phyloP scores from a whole-genome alignment of 164 flowering plant genomes.

The Hamamelis virginiana region DNA sequence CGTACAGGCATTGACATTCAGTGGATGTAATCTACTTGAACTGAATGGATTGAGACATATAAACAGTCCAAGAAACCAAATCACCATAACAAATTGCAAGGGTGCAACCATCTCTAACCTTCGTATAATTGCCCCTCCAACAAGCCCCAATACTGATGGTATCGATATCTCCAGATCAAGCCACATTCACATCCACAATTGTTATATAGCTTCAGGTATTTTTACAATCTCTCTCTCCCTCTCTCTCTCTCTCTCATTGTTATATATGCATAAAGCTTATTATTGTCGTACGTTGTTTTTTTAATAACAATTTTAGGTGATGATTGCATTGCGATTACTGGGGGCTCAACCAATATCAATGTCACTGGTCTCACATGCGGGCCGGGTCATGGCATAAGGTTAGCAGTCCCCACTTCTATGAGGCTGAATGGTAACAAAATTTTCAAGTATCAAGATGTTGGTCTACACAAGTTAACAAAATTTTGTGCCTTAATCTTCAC shows the following conservation, averaged over 20 bases:
- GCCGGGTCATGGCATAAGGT: conserved; percentile 65
- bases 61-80: conserved; percentile 27
- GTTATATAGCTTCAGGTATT: conserved; percentile 27
- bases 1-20: background rate
- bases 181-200: conserved; percentile 3
- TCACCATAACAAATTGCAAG: conserved; percentile 2
- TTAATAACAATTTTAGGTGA: conserved; percentile 28
- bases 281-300: background rate
- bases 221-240: too few relatives aligned
- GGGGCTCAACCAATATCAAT: conserved; percentile 25
- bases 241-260: too few relatives aligned
- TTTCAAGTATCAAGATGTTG: too few relatives aligned
- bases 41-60: conserved; percentile 7
- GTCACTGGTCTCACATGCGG: conserved; percentile 37
- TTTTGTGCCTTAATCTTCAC: too few relatives aligned
- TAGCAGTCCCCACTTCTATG: too few relatives aligned
- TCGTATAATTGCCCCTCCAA: conserved; percentile 17
- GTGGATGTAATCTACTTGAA: conserved; percentile 3
- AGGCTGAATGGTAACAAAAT: too few relatives aligned
- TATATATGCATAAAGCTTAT: too few relatives aligned
- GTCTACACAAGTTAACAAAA: too few relatives aligned
- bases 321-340: conserved; percentile 47
- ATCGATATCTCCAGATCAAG: conserved; percentile 19
- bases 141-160: conserved; percentile 40
- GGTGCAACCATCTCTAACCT: conserved; percentile 4